A percentile compares a stretch with the other conserved stretches of the same genome.
Conservation (phyloP, 139 green algal genomes). For the Haematococcus lacustris region DNA sequence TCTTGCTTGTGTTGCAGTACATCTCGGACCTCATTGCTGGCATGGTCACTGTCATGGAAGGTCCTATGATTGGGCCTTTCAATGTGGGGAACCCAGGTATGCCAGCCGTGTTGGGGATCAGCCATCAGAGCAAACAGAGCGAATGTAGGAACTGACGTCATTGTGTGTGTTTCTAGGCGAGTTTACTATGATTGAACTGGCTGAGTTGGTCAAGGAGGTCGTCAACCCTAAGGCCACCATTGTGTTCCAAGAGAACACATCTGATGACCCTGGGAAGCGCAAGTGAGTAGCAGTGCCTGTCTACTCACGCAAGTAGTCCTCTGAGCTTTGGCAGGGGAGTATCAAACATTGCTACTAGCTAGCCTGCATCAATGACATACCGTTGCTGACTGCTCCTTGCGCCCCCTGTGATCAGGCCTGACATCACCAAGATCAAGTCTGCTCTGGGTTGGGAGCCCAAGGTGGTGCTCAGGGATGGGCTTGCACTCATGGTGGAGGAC, state of each 20-base stretch:
- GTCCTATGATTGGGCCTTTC: conserved; percentile 89
- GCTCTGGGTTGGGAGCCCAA: conserved; percentile 91
- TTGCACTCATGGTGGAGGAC: conserved; percentile 90
- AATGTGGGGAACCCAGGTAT: conserved; percentile 99
- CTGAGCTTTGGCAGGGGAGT: no score
- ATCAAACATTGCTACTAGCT: no score
- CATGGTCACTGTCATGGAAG: conserved; percentile 80
- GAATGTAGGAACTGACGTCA: no score
- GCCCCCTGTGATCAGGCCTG: no score
- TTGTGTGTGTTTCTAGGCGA: no score
- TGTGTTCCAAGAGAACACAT: conserved; percentile 87
- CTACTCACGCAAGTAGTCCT: no score
- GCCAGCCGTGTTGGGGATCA: no score
- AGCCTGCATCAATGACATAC: no score
- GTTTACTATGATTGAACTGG: conserved; percentile 99
- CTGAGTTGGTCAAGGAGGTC: conserved; percentile 60
- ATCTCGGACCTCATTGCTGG: conserved; percentile 86
- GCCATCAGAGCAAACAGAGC: no score
- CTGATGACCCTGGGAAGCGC: conserved; percentile 83
- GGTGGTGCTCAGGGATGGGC: conserved; percentile 76
- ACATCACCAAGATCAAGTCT: conserved; percentile 82
- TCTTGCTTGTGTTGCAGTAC: no score
- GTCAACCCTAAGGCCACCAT: conserved; percentile 72
- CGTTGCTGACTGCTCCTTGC: no score
- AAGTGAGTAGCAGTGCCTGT: conserved; percentile 11